phyloP scores from a whole-genome alignment of 208 protist genomes.

The Trichomonas vaginalis region DNA sequence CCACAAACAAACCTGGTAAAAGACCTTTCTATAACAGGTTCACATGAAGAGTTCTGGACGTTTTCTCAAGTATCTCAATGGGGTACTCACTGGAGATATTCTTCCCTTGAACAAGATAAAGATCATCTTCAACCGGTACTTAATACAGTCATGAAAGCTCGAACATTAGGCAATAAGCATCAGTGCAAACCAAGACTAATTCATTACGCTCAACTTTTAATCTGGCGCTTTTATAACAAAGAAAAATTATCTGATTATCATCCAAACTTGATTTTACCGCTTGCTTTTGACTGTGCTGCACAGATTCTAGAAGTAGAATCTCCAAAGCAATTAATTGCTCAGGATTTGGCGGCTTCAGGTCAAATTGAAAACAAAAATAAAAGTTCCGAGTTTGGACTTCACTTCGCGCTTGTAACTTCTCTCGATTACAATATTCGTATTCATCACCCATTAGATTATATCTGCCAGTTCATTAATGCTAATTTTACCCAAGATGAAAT shows the following conservation, averaged over 20 bases:
- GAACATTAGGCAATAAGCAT: background rate
- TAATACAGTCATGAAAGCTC: background rate
- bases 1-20: background rate
- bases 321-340: background rate
- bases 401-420: background rate
- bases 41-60: conserved; percentile 10
- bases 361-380: background rate
- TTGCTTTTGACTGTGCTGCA: background rate
- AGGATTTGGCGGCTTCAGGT: no score
- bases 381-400: background rate
- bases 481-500: background rate
- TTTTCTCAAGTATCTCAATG: conserved; percentile 8
- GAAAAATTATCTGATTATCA: background rate
- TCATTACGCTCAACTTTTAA: background rate
- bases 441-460: background rate
- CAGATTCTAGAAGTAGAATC: background rate
- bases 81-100: background rate
- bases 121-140: background rate
- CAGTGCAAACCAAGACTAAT: background rate
- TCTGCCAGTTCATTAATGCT: background rate
- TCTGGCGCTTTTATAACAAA: background rate
- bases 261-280: background rate
- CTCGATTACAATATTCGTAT: background rate
- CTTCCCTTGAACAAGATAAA: background rate
- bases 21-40: background rate